A percentile compares a stretch with the other conserved stretches of the same genome.
These are phyloP conservation scores for Cokeromyces recurvatus DNA, from an alignment of 371 early-diverging fungal species.

Conservation along the genomic window DNA sequence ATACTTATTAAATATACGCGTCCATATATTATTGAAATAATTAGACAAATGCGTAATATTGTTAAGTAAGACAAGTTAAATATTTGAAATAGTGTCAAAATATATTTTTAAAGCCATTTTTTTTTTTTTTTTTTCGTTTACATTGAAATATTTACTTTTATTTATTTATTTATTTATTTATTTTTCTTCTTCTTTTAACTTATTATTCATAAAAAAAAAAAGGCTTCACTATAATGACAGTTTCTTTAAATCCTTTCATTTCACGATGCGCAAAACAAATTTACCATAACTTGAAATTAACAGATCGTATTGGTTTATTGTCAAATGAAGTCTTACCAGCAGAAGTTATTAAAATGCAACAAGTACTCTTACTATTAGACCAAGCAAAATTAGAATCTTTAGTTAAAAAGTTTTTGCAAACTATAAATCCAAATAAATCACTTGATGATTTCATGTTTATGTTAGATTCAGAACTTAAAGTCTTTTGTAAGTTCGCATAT, in stretches of 20 bases:
- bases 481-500: background rate
- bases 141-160: too few species aligned
- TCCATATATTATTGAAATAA: too few species aligned
- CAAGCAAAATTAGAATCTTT: conserved; percentile 7
- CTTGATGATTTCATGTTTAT: conserved; percentile 9
- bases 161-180: too few species aligned
- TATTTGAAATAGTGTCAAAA: too few species aligned
- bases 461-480: conserved; percentile 13
- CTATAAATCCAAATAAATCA: conserved; percentile 17
- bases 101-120: too few species aligned
- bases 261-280: conserved; percentile 28
- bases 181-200: too few species aligned
- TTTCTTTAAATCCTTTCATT: background rate
- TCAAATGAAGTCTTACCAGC: background rate
- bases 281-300: conserved; percentile 28
- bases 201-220: too few species aligned
- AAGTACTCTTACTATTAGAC: conserved; percentile 10
- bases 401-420: conserved; percentile 18
- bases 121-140: too few species aligned
- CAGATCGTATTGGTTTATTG: conserved; percentile 13
- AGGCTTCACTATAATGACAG: too few species aligned
- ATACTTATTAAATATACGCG: too few species aligned
- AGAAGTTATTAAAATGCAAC: conserved; percentile 28
- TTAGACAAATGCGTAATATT: too few species aligned
- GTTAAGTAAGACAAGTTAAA: too few species aligned